A percentile compares a stretch with the other conserved stretches of the same genome.
Evolutionary conservation across 2,329 filamentous ascomycete species (phyloP).

Genomic region (Neopestalotiopsis rosae): DNA sequence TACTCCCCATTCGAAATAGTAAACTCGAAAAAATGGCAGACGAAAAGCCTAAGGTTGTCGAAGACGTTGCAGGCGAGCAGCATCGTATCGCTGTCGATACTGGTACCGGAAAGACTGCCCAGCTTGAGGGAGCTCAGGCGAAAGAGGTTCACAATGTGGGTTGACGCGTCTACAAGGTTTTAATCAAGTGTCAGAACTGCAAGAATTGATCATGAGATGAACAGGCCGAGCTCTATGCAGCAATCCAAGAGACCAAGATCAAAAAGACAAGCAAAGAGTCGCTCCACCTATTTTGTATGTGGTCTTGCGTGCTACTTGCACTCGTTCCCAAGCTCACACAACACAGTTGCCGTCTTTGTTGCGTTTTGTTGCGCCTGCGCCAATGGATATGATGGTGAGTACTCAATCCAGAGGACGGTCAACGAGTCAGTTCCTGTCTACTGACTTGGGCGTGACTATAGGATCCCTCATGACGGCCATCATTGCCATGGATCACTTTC

Average conservation of each 20-base stretch:
- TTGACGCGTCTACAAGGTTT: constrained; percentile 13
- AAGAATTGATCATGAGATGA: not conserved
- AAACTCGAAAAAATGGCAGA: not conserved
- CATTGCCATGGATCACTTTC: constrained; percentile 50
- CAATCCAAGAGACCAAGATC: constrained; percentile 51
- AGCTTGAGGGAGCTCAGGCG: constrained; percentile 39
- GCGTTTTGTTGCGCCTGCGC: constrained; percentile 52
- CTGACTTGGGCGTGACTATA: constrained; percentile 20
- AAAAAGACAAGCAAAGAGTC: constrained; percentile 47
- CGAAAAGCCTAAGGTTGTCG: not conserved
- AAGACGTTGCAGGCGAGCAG: not conserved
- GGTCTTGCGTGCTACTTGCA: constrained; percentile 12
- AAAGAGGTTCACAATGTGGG: constrained; percentile 49
- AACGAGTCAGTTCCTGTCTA: constrained; percentile 14
- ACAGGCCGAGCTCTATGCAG: constrained; percentile 54
- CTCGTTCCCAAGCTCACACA: not conserved
- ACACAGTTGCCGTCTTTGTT: constrained; percentile 47
- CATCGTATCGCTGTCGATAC: constrained; percentile 27
- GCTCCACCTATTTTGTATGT: constrained; percentile 45
- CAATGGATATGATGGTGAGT: constrained; percentile 51
- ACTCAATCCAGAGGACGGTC: not conserved
- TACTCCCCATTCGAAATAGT: not conserved
- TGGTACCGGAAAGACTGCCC: constrained; percentile 34
- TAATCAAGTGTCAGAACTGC: not conserved
- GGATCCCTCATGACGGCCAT: constrained; percentile 50